Evolutionary conservation across 148 eudicot genomes (phyloP), one percentile per base, ranked within the genome.

Genomic region (Cornus florida): DNA sequence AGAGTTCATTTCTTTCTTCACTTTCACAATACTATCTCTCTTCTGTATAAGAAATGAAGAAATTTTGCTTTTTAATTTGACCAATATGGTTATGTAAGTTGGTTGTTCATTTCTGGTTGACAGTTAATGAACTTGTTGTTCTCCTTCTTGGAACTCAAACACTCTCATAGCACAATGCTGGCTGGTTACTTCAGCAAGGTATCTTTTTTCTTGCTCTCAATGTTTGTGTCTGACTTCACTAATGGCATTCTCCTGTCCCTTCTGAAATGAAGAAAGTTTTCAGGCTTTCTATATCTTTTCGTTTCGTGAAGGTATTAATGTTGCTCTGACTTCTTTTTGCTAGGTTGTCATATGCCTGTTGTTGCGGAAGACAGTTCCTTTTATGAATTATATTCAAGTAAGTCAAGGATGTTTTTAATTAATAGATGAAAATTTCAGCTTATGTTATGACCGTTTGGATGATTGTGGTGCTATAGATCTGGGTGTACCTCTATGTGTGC

Each of bases 171-270:
- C 85, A 79, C 98, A 68, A 84, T 85, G 59, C 84, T 93, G 78
- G 98, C 96, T 23, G 98, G 98, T 81, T 95, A 95, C 84, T 95
- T 95, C 79, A 93, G 98, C 86, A 95, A 95, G 96, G 98, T 95
- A 87, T 75, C 64, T 72, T 22, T 12, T 70, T 38, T 3, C 8
- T 66, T 82, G 19, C 32, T 69, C 32, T n/a, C 65, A 78, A 46
- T 35, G 65, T 41, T n/a, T 4, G 53, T 65, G 10, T 75, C n/a
- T 53, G 3, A 31, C 5, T 48, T 16, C 22, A 43, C 33, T 20
- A 62, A 67, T 69, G 48, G 13, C 59, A 43, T 62, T 53, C 67
- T 19, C 17, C 32, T 68, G 20, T 7, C 46, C 20, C 7, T 28
- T 9, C 69, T 73, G 28, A 35, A 72, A 24, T 53, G 16, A 53